phyloP scores from a whole-genome alignment of 2,329 filamentous ascomycete species.

The Colletotrichum simmondsii region DNA sequence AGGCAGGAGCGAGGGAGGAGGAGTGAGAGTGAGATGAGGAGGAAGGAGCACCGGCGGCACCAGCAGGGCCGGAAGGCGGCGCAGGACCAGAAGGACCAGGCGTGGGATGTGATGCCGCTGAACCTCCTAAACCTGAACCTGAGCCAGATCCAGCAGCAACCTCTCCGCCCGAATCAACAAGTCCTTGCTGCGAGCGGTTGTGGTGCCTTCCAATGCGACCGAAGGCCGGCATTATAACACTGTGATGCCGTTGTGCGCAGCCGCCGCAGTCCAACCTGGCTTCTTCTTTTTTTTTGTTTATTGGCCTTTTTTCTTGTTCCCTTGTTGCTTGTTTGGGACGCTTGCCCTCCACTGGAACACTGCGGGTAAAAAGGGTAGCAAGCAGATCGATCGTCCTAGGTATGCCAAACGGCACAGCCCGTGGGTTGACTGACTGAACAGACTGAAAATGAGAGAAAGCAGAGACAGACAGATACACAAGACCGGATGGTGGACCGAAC shows the following conservation, averaged over 20 bases:
- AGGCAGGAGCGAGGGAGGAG: slow-evolving; percentile 22
- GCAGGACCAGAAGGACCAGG: slow-evolving; percentile 25
- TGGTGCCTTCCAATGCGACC: slow-evolving; percentile 65
- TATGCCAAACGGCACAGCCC: slow-evolving; percentile 19
- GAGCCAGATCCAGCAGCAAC: slow-evolving; percentile 29
- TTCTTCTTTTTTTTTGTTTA: neutral
- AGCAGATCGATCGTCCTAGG: neutral
- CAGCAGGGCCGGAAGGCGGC: slow-evolving; percentile 16
- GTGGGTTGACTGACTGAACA: slow-evolving; percentile 23
- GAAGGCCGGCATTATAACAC: slow-evolving; percentile 61
- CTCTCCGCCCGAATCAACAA: slow-evolving; percentile 56
- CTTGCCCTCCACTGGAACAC: neutral
- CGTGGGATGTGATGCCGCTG: slow-evolving; percentile 33
- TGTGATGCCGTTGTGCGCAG: slow-evolving; percentile 25
- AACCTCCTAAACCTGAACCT: slow-evolving; percentile 3
- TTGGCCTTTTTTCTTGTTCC: neutral
- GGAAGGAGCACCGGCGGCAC: slow-evolving; percentile 29
- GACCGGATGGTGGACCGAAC: slow-evolving; percentile 15
- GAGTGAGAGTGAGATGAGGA: slow-evolving; percentile 28
- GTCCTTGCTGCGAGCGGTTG: slow-evolving; percentile 67
- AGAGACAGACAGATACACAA: slow-evolving; percentile 13
- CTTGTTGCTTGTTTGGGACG: neutral
- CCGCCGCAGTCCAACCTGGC: slow-evolving; percentile 16
- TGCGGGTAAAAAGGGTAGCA: neutral
- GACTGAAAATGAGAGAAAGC: slow-evolving; percentile 18